A percentile compares a stretch with the other conserved stretches of the same genome.
Conservation (phyloP, 345 rosid genomes). For the Turritis glabra region DNA sequence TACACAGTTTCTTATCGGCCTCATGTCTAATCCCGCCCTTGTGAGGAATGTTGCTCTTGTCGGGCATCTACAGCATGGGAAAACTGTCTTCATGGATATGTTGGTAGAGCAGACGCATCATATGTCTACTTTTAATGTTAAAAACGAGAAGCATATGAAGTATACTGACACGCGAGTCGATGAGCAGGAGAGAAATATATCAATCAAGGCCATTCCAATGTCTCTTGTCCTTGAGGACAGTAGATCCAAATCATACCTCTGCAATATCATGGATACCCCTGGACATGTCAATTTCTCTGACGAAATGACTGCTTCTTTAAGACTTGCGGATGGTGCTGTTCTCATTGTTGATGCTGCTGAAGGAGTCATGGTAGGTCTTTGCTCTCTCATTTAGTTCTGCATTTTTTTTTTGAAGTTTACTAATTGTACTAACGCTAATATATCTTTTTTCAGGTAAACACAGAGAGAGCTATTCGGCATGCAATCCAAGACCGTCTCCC, state of each 20-base stretch:
- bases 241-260: conserved; percentile 86
- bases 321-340: conserved; percentile 97
- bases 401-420: not conserved
- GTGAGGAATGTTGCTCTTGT: conserved; percentile 97
- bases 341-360: conserved; percentile 97
- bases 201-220: conserved; percentile 95
- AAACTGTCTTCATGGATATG: conserved; percentile 96
- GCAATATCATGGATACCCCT: conserved; percentile 93
- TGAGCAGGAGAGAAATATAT: conserved; percentile 95
- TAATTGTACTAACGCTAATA: not conserved
- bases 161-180: conserved; percentile 93
- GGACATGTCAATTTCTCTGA: conserved; percentile 70
- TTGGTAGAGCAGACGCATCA: conserved; percentile 97
- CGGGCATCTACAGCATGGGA: conserved; percentile 94
- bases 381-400: conserved; percentile 1
- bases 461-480: conserved; percentile 97
- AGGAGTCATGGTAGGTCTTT: conserved; percentile 58
- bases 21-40: conserved; percentile 84
- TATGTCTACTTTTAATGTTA: conserved; percentile 73
- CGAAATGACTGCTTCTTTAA: conserved; percentile 40
- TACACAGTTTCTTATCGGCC: conserved; percentile 87
- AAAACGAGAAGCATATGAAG: conserved; percentile 89
- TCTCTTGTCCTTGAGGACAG: conserved; percentile 96
- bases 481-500: conserved; percentile 94
- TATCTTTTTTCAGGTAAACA: conserved; percentile 60